Evolutionary conservation across 768 basidiomycete genomes (phyloP), one percentile per base, ranked within the genome.

Genomic region (Suillus subalutaceus): DNA sequence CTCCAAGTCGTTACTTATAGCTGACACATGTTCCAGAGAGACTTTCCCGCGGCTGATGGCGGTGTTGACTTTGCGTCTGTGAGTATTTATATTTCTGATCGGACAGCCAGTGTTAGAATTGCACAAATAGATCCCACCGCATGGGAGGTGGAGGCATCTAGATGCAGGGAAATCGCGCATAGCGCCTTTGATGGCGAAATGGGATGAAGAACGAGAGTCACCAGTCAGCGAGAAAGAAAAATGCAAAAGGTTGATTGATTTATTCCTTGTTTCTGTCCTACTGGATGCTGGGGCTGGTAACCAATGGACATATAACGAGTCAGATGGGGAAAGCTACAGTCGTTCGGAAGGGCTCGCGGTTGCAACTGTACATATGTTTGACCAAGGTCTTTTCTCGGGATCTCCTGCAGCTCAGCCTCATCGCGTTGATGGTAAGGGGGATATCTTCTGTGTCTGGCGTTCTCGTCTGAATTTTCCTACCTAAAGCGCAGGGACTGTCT

Each of bases 211-310:
- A 64, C 80, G 2, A 46, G 65, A 64, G 23, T 73, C 77, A 61
- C 75, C 82, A 4, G 80, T 85, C 6, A 83, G 86, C 70, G 66
- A 73, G 2, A 85, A 81, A 63, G 90, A 96, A 72, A 84, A 85
- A 52, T 85, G 88, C 62, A 87, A 88, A 65, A 85, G 94, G 1
- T 82, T 94, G 41, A 83, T 99, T 74, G 97, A 99, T 78, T 86
- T 97, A 48, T 96, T 96, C 80, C 79, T 89, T 63, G 91, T 94
- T 38, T 95, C 94, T 13, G 97, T 99, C 9, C 84, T 99, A 16
- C 87, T 99, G 43, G 97, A 99, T 71, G 97, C 96, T 0, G 96
- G 96, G 1, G 97, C 96, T 0, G 97, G 96, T 0, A 90, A 86
- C 64, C 72, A 79, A 1, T 99, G 96, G 96, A 77, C 77, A 13